Evolutionary conservation across 768 basidiomycete species (phyloP), one percentile per base, ranked within the genome.

Genomic region (Mycena leptocephala): DNA sequence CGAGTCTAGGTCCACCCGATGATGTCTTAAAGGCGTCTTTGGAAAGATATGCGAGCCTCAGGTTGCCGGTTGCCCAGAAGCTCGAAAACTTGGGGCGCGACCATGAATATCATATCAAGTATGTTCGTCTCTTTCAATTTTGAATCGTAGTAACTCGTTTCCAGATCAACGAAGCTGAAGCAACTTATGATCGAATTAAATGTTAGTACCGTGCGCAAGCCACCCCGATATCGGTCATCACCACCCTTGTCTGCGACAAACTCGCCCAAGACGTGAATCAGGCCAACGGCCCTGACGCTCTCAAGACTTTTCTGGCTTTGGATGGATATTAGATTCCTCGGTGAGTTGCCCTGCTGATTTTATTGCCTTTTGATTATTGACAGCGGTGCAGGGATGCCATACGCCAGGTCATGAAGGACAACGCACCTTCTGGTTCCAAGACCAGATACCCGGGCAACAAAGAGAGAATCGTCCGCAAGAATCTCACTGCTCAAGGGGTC

Each of bases 241-340:
- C 74, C 0, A 63, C 74, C 10, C 48, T 70, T 1, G 61, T 75
- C 35, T 26, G 28, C 5, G 43, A 35, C 5, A 41, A 62, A 14
- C 26, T 75, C 5, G 58, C 37, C 0, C 18, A 69, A 2, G 69
- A 75, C 35, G n/a, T 70, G 0, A 53, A 8, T 6, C 39, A 53
- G 26, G 48, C 13, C 9, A 63, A 64, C 5, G 66, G 74, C 5
- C 74, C 74, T 1, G 35, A 32, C 2, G 46, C 68, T 2, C 51
- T 75, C 16, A 51, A 69, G 35, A 48, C 56, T 2, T 41, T 33
- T 13, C 28, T 70, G 2, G 68, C 68, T 1, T 35, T 58, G 37
- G 56, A 70, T 24, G 56, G 56, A 39, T 26, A 70, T 18, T 39
- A 59, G 24, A 46, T 70, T 24, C 68, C 68, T n/a, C 37, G 68